These are phyloP conservation scores for Piloderma croceum DNA, from an alignment of 768 basidiomycete species.

Conservation along the genomic window DNA sequence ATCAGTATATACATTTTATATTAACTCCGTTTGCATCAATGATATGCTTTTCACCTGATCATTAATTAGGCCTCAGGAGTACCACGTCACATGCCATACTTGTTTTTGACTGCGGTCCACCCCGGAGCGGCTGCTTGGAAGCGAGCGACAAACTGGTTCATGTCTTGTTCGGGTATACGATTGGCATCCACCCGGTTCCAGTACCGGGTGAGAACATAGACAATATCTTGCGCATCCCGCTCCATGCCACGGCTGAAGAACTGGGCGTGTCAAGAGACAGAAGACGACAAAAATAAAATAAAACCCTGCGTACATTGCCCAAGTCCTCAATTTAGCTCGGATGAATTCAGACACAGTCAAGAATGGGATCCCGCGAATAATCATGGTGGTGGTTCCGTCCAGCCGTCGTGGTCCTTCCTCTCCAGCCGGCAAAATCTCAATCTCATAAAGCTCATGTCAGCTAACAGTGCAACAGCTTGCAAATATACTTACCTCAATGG, in stretches of 20 bases:
- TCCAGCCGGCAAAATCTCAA: conserved; percentile 78
- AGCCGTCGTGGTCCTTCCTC: conserved; percentile 76
- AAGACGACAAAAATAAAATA: conserved; percentile 10
- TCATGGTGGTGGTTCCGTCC: conserved; percentile 62
- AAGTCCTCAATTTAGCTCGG: conserved; percentile 76
- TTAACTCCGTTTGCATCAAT: too few relatives aligned
- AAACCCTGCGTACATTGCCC: conserved; percentile 59
- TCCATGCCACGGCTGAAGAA: conserved; percentile 55
- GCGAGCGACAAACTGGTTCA: conserved; percentile 65
- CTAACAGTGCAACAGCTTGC: conserved; percentile 4
- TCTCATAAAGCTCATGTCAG: conserved; percentile 35
- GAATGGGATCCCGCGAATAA: conserved; percentile 68
- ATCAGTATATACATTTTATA: too few relatives aligned
- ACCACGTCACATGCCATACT: conserved; percentile 65
- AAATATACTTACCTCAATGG: conserved; percentile 57
- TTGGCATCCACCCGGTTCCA: conserved; percentile 85
- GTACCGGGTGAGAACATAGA: conserved; percentile 62
- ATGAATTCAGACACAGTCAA: conserved; percentile 82
- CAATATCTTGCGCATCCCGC: conserved; percentile 73
- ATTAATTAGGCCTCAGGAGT: too few relatives aligned
- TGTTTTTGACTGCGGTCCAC: conserved; percentile 71
- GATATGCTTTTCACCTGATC: too few relatives aligned
- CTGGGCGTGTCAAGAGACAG: conserved; percentile 13
- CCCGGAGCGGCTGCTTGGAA: conserved; percentile 59
- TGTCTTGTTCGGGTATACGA: conserved; percentile 80